Evolutionary conservation across 75 land plant genomes (phyloP), one percentile per base, ranked within the genome.

Genomic region (Selaginella tamariscina): DNA sequence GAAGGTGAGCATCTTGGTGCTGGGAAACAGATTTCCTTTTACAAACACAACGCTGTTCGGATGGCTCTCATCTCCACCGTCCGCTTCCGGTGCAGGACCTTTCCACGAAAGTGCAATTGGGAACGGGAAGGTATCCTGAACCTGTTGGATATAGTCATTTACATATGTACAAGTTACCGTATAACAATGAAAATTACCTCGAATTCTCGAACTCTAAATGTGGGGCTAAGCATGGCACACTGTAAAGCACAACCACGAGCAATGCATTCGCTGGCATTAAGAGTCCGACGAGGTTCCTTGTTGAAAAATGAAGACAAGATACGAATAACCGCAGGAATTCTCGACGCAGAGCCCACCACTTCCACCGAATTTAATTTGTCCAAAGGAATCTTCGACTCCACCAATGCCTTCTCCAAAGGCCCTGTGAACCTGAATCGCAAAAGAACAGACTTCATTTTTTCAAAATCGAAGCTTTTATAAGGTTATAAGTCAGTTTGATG

Each of bases 241-340:
- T 90, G 84, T 1, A 90, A 79, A 21, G 92, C 92, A 75, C 80
- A 79, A 0, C 96, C 96, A 9, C 84, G 78, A 27, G 92, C 92
- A 33, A 90, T 83, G 74, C 86, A 84, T 56, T 89, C 93, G 71
- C 93, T 89, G 2, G 93, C 93, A 78, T 89, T 89, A 87, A 89
- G 81, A 18, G 93, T 86, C 21, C 93, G 76, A 31, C 85, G 75
- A 2, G 93, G 93, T 63, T 89, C 93, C 72, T 84, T 89, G 0
- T 79, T 82, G 64, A 89, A 89, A 31, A 84, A 75, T 62, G 82
- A 83, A 2, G 93, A 70, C 65, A 89, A 32, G 24, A 86, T 89
- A 63, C 68, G 86, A 1, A 89, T 64, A 44, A 89, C 75, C 0
- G 93, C 88, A 64, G 93, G 93, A 30, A 89, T 80, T 27, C 93